Evolutionary conservation across 148 eudicot species (phyloP), one percentile per base, ranked within the genome.

Genomic region (Rhododendron ovatum): DNA sequence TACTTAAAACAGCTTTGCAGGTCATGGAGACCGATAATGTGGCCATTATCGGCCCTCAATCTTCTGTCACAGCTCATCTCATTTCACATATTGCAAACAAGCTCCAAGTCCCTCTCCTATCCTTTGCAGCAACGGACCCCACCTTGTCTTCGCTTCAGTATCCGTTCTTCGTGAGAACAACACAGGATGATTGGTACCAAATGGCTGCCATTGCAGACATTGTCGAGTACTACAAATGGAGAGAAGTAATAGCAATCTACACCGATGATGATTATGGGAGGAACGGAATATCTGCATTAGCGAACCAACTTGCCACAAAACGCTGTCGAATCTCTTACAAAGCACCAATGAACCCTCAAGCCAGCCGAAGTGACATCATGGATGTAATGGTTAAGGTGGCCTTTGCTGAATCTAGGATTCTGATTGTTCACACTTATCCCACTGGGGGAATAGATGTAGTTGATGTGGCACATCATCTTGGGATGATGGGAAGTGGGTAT

Each of bases 1-100:
- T 88, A 12, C 9, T 81, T 79, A 35, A 75, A 74, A 77, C 94
- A 95, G 98, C 96, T 89, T 83, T 95, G 91, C 89, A 90, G 85
- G 83, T 93, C 84, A 90, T 95, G 93, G 97, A 88, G 89, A 86
- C 78, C 26, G 90, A 93, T 15, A 87, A 89, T 2, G 93, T 94
- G 81, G 98, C 98, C 77, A 90, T 93, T 76, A 89, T 95, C 47
- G 95, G 95, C 48, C 96, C 96, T 28, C 96, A 94, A 77, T 89
- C 93, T 71, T 94, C 96, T n/a, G 94, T 86, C 2, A 84, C 87
- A 48, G 92, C 96, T 78, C 94, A 92, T 88, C 89, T 90, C 26
- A 84, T 94, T 57, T 80, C 91, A 2, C 80, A 91, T 82, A 67
- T 94, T 69, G 91, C 92, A 3, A 89, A 90, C 55, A 94, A 90